Evolutionary conservation across 331 rosid genomes (phyloP).

Genomic region (Stylosanthes scabra): DNA sequence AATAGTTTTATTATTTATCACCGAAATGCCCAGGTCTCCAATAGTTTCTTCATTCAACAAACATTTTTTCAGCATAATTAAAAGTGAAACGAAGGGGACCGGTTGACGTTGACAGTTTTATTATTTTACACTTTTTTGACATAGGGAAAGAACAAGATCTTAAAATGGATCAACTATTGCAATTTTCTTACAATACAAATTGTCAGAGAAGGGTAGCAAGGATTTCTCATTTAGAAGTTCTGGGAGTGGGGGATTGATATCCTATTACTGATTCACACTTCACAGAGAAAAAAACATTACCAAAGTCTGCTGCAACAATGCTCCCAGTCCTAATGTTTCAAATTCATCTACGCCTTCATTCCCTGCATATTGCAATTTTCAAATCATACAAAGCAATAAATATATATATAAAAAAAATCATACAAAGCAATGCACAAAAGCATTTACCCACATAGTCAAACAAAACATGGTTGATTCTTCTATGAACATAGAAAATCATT

Average conservation of each 20-base stretch:
- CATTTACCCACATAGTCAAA: too few relatives aligned
- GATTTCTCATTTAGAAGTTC: constrained; percentile 38
- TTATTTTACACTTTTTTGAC: neutral
- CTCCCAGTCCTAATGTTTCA: too few relatives aligned
- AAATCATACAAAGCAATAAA: too few relatives aligned
- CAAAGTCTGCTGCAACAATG: neutral
- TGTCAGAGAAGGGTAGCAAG: constrained; percentile 31
- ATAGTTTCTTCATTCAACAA: neutral
- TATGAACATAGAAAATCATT: too few relatives aligned
- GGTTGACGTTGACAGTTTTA: neutral
- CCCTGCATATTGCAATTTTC: too few relatives aligned
- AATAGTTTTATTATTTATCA: constrained; percentile 90
- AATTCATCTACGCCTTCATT: too few relatives aligned
- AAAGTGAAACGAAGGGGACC: constrained; percentile 10
- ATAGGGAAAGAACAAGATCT: neutral
- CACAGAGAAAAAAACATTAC: too few relatives aligned
- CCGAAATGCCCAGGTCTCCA: constrained; percentile 80
- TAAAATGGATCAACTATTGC: neutral
- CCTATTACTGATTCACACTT: too few relatives aligned
- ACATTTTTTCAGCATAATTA: neutral
- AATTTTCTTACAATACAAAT: constrained; percentile 67
- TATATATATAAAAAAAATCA: too few relatives aligned
- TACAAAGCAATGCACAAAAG: too few relatives aligned
- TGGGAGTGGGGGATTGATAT: too few relatives aligned
- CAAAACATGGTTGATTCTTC: too few relatives aligned